phyloP scores from a whole-genome alignment of 2,329 filamentous ascomycete species.

The Fusarium newnesense region DNA sequence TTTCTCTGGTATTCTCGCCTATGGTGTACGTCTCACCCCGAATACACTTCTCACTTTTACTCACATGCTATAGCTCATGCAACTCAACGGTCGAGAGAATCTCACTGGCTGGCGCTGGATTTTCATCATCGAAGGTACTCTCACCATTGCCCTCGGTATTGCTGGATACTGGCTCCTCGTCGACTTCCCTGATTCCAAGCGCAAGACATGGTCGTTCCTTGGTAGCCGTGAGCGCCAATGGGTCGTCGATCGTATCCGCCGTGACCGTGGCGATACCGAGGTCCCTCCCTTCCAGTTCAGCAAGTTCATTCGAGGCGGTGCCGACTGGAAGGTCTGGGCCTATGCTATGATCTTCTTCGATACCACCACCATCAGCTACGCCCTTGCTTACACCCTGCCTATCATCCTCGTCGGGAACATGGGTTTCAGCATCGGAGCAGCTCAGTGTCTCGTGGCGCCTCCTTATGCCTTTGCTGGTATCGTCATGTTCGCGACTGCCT shows the following conservation, averaged over 20 bases:
- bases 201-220: slow-evolving; percentile 64
- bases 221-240: slow-evolving; percentile 61
- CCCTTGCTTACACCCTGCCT: slow-evolving; percentile 82
- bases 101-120: slow-evolving; percentile 75
- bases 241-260: slow-evolving; percentile 64
- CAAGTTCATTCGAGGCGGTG: slow-evolving; percentile 58
- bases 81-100: slow-evolving; percentile 66
- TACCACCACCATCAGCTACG: slow-evolving; percentile 78
- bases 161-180: slow-evolving; percentile 67
- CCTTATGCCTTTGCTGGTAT: slow-evolving; percentile 74
- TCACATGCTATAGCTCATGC: slow-evolving; percentile 61
- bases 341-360: slow-evolving; percentile 71
- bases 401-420: slow-evolving; percentile 74
- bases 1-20: slow-evolving; percentile 76
- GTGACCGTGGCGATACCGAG: slow-evolving; percentile 67
- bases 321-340: slow-evolving; percentile 69
- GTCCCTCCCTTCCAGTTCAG: slow-evolving; percentile 62
- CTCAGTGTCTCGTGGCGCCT: slow-evolving; percentile 78
- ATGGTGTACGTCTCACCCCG: slow-evolving; percentile 61
- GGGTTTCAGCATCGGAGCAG: slow-evolving; percentile 69
- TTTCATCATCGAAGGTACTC: slow-evolving; percentile 64
- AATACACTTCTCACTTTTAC: background rate
- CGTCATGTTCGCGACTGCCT: slow-evolving; percentile 69
- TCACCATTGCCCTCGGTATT: slow-evolving; percentile 65
- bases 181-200: slow-evolving; percentile 70